Conservation (phyloP, 2,329 filamentous ascomycete genomes). For the Arthrinium puccinioides region DNA sequence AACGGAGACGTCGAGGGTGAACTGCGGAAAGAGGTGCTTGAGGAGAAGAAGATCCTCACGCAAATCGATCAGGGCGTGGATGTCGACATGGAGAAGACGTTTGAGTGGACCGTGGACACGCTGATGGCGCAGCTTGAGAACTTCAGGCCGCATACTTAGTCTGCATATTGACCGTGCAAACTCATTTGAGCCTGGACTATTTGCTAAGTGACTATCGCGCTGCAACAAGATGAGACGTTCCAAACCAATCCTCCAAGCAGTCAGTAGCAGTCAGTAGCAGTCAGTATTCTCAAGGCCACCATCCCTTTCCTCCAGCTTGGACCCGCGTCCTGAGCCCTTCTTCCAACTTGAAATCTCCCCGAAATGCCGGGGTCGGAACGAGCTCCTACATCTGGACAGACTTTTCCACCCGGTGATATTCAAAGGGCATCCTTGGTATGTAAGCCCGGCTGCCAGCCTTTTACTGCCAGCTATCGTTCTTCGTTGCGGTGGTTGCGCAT, state of each 20-base stretch:
- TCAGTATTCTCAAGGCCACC: too few relatives aligned
- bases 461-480: conserved; percentile 26
- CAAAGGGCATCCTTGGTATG: background rate
- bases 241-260: too few relatives aligned
- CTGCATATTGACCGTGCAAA: too few relatives aligned
- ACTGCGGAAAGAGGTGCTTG: conserved; percentile 38
- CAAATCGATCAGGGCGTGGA: conserved; percentile 39
- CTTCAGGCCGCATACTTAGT: conserved; percentile 1
- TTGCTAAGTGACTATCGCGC: too few relatives aligned
- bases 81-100: conserved; percentile 51
- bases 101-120: conserved; percentile 62
- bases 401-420: background rate
- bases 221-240: too few relatives aligned
- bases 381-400: too few relatives aligned
- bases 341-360: too few relatives aligned
- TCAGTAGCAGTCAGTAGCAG: too few relatives aligned
- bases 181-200: too few relatives aligned
- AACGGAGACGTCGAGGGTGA: conserved; percentile 58
- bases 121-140: conserved; percentile 43
- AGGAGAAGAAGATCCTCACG: conserved; percentile 37
- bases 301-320: too few relatives aligned
- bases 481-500: conserved; percentile 20
- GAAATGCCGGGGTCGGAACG: too few relatives aligned
- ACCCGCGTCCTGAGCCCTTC: too few relatives aligned
- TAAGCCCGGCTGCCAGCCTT: background rate